Conservation (phyloP, 2,329 filamentous ascomycete genomes). For the Cladosporium velox region DNA sequence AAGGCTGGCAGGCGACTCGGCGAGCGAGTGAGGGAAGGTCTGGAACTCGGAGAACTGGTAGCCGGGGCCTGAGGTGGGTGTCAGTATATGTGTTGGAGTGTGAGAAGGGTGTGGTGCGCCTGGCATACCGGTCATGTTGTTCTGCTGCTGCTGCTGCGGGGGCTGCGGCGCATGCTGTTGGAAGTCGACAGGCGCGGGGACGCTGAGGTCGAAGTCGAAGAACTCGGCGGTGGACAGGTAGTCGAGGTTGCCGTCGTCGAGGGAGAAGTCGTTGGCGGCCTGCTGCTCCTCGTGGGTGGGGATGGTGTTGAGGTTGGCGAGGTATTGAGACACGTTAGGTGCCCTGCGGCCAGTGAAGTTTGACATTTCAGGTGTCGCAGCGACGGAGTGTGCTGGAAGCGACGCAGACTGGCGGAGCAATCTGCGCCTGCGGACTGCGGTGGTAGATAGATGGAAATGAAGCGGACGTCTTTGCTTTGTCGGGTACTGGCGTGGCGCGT, state of each 20-base stretch:
- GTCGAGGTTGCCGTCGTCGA: conserved; percentile 55
- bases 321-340: conserved; percentile 86
- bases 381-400: not conserved
- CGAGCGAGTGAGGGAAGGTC: conserved; percentile 36
- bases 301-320: conserved; percentile 79
- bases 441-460: not conserved
- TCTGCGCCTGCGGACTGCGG: conserved; percentile 12
- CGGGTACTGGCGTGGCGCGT: conserved; percentile 1
- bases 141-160: conserved; percentile 16
- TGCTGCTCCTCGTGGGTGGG: conserved; percentile 64
- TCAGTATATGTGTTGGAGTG: not conserved
- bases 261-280: conserved; percentile 58
- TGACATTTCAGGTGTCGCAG: conserved; percentile 58
- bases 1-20: conserved; percentile 30
- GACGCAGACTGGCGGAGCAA: conserved; percentile 18
- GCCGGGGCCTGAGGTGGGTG: conserved; percentile 34
- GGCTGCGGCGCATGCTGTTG: conserved; percentile 19
- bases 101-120: not conserved
- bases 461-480: conserved; percentile 13
- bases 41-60: conserved; percentile 52
- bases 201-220: conserved; percentile 62
- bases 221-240: conserved; percentile 63
- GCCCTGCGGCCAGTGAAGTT: conserved; percentile 73
- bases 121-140: conserved; percentile 19
- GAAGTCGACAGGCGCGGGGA: conserved; percentile 17